These are phyloP conservation scores for Garcia nutans DNA, from an alignment of 345 rosid species.

Conservation along the genomic window DNA sequence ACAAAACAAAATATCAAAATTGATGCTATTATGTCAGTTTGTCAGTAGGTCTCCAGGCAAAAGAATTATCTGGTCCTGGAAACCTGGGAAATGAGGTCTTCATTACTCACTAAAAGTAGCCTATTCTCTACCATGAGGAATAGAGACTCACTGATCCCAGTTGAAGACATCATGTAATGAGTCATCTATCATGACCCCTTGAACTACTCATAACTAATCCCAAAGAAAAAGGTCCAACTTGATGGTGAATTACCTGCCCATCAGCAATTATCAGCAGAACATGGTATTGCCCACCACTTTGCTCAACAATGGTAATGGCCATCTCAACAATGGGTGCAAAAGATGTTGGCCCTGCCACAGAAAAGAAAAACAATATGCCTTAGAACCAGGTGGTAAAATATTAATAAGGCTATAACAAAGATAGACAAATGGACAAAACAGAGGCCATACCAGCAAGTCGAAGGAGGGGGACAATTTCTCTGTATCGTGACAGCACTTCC, in stretches of 20 bases:
- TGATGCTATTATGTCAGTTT: neutral
- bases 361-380: neutral
- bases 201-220: neutral
- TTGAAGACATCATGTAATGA: too few relatives aligned
- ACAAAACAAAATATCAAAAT: neutral
- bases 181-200: neutral
- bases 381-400: neutral
- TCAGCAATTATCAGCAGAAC: slow-evolving; percentile 93
- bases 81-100: neutral
- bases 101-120: neutral
- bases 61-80: neutral
- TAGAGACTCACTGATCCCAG: neutral
- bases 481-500: slow-evolving; percentile 74
- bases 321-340: slow-evolving; percentile 93
- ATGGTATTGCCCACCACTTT: slow-evolving; percentile 92
- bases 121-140: neutral
- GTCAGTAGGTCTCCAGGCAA: neutral
- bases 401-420: neutral
- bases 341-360: slow-evolving; percentile 80
- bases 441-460: slow-evolving; percentile 67
- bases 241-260: slow-evolving; percentile 68
- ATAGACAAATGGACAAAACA: neutral
- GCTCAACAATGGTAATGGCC: slow-evolving; percentile 90
- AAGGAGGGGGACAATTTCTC: slow-evolving; percentile 73
- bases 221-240: slow-evolving; percentile 2